These are phyloP conservation scores for Diaporthe destruens DNA, from an alignment of 2,329 filamentous ascomycete species.

Conservation along the genomic window DNA sequence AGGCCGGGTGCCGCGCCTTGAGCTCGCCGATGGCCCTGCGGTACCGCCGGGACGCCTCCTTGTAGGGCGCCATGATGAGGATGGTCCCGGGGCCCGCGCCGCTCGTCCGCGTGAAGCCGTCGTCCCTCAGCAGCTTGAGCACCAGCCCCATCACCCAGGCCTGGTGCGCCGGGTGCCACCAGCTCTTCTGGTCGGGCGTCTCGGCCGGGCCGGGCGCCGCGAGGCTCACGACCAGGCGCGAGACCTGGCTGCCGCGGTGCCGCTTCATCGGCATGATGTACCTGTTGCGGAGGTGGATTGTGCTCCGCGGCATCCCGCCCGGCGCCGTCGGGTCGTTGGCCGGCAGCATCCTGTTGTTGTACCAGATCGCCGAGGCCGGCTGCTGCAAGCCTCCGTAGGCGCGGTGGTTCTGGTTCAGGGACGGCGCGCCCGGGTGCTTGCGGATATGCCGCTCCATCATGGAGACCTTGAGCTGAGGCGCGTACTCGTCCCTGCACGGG, in stretches of 20 bases:
- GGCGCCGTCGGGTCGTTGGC: background rate
- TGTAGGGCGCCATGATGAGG: slow-evolving; percentile 61
- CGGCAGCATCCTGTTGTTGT: background rate
- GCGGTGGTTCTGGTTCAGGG: slow-evolving; percentile 22
- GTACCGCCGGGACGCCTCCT: slow-evolving; percentile 54
- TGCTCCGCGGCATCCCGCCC: background rate
- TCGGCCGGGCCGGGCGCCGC: no score
- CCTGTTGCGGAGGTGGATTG: background rate
- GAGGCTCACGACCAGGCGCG: background rate
- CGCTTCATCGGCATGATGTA: slow-evolving; percentile 29
- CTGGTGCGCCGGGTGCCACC: background rate
- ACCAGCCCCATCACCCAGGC: background rate
- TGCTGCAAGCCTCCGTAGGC: background rate
- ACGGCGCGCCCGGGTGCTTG: no score
- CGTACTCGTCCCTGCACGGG: background rate
- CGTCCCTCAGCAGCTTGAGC: slow-evolving; percentile 39
- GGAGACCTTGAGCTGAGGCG: background rate
- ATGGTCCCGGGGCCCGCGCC: slow-evolving; percentile 51
- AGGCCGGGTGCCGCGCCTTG: slow-evolving; percentile 46
- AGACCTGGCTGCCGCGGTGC: background rate
- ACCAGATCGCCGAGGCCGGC: background rate
- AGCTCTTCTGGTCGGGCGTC: background rate
- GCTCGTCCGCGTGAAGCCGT: slow-evolving; percentile 50
- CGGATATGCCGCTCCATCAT: slow-evolving; percentile 6
- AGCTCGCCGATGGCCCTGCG: slow-evolving; percentile 44